Conservation (phyloP, 441 rosid genomes). For the Macaranga tanarius region DNA sequence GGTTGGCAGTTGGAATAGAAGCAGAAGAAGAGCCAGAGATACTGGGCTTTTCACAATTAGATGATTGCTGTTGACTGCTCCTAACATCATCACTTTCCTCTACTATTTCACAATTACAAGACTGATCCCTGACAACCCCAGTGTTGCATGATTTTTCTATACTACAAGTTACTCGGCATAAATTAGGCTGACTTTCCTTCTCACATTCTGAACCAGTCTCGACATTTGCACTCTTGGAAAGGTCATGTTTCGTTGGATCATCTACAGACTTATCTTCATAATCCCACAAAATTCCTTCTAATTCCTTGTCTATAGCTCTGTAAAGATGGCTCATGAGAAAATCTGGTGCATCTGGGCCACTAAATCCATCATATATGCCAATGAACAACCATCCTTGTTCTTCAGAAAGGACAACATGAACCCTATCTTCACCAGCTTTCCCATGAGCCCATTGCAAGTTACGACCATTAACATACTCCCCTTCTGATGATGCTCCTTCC, state of each 20-base stretch:
- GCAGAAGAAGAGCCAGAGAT: conserved; percentile 32
- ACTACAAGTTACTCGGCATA: conserved; percentile 36
- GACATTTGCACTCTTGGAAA: conserved; percentile 26
- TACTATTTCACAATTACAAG: conserved; percentile 48
- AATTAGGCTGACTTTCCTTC: conserved; percentile 32
- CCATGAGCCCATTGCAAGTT: conserved; percentile 99
- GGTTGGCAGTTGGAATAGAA: conserved; percentile 40
- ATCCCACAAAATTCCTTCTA: conserved; percentile 91
- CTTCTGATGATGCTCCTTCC: conserved; percentile 59
- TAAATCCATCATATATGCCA: conserved; percentile 95
- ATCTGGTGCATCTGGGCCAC: conserved; percentile 98
- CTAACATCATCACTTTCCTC: conserved; percentile 42
- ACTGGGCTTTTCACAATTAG: conserved; percentile 30
- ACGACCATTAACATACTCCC: conserved; percentile 50
- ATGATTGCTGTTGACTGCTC: conserved; percentile 27
- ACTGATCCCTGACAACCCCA: conserved; percentile 34
- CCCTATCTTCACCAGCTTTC: conserved; percentile 96
- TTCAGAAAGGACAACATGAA: conserved; percentile 93
- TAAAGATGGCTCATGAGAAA: conserved; percentile 88
- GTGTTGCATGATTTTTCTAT: conserved; percentile 35
- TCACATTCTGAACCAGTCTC: conserved; percentile 28
- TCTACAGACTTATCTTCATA: conserved; percentile 55
- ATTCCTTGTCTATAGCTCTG: conserved; percentile 83
- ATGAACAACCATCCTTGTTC: conserved; percentile 96
- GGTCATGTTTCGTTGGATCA: conserved; percentile 39